phyloP scores from a whole-genome alignment of 2,329 filamentous ascomycete species.

The Alternaria angustiovoidea region DNA sequence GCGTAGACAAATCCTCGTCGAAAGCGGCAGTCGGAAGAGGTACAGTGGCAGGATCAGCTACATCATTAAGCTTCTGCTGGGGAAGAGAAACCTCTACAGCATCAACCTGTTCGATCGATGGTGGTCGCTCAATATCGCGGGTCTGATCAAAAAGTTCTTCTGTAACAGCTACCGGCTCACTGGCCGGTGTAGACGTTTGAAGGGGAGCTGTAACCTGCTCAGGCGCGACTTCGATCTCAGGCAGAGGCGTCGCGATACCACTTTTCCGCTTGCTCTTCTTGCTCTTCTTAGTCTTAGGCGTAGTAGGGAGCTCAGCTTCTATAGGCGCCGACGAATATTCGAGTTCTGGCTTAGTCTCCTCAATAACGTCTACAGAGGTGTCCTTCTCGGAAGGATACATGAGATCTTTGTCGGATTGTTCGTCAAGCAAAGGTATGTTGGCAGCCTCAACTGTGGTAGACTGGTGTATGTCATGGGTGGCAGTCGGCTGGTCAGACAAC shows the following conservation, averaged over 20 bases:
- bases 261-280: conserved; percentile 19
- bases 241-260: conserved; percentile 2
- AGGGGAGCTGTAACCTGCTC: neutral
- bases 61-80: conserved; percentile 1
- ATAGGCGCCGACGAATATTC: neutral
- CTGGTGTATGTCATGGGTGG: neutral
- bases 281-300: conserved; percentile 12
- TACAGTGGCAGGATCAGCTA: conserved; percentile 4
- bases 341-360: neutral
- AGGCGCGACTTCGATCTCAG: conserved; percentile 3
- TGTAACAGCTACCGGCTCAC: neutral
- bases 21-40: conserved; percentile 9
- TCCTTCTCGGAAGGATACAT: neutral
- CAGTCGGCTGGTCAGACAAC: neutral
- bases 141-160: neutral
- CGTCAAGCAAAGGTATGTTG: conserved; percentile 1
- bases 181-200: neutral
- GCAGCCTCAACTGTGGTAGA: neutral
- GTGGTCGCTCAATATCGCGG: neutral
- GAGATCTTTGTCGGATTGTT: conserved; percentile 5
- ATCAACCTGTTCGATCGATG: neutral
- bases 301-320: neutral
- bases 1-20: conserved; percentile 3
- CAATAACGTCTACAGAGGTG: neutral
- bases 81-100: neutral